phyloP scores from a whole-genome alignment of 495 filamentous ascomycete species.

The Hypoxylon perforatum region DNA sequence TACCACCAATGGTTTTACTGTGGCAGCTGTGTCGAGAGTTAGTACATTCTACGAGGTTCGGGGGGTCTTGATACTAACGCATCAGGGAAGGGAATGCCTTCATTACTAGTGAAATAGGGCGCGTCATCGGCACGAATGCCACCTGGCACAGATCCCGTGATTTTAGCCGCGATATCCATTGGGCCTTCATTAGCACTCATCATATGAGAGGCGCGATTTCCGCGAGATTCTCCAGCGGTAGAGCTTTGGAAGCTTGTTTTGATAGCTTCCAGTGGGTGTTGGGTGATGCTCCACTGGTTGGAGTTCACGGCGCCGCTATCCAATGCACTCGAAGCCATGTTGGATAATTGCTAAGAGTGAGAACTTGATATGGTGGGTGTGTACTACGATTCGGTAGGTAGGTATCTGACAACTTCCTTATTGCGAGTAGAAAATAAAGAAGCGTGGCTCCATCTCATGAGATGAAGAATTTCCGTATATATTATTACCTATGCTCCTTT shows the following conservation, averaged over 20 bases:
- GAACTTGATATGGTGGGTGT: not conserved
- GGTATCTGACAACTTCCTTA: too few relatives aligned
- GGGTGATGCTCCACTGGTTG: conserved; percentile 44
- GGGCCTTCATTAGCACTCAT: conserved; percentile 66
- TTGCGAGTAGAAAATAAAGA: too few relatives aligned
- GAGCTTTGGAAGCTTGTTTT: conserved; percentile 42
- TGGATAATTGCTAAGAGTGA: not conserved
- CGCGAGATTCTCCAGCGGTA: conserved; percentile 40
- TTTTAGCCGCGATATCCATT: conserved; percentile 64
- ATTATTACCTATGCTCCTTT: not conserved
- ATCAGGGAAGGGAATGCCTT: conserved; percentile 68
- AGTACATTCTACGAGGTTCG: not conserved
- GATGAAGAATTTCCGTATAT: not conserved
- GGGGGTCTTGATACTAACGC: conserved; percentile 31
- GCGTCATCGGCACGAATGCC: conserved; percentile 63
- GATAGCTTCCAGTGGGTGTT: conserved; percentile 46
- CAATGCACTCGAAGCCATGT: conserved; percentile 23
- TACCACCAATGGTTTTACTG: conserved; percentile 68
- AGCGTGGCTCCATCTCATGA: too few relatives aligned
- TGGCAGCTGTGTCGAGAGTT: conserved; percentile 47
- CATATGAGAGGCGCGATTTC: conserved; percentile 47
- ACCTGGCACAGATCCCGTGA: conserved; percentile 58
- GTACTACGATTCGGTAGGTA: too few relatives aligned
- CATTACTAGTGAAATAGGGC: conserved; percentile 69
- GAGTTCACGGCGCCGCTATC: conserved; percentile 21